Evolutionary conservation across 208 protist genomes (phyloP).

Genomic region (Crithidia thermophila): DNA sequence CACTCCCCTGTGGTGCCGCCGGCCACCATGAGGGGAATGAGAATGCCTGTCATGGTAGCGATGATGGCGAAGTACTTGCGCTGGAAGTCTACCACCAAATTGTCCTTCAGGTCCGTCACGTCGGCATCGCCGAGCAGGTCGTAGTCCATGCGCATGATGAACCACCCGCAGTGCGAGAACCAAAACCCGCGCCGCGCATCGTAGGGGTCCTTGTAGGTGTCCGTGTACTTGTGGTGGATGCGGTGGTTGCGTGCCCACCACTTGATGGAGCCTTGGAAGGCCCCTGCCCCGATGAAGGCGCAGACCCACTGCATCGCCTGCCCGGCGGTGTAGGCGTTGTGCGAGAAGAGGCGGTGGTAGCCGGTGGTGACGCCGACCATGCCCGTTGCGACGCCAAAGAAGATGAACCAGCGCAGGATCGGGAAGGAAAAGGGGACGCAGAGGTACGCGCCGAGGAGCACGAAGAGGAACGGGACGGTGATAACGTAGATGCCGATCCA

Average conservation of each 20-base stretch:
- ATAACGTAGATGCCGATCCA: conserved; percentile 49
- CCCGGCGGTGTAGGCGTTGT: conserved; percentile 67
- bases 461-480: conserved; percentile 27
- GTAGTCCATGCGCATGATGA: conserved; percentile 91
- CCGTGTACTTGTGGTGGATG: conserved; percentile 87
- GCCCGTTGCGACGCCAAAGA: conserved; percentile 67
- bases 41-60: conserved; percentile 74
- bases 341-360: conserved; percentile 89
- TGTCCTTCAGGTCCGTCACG: conserved; percentile 74
- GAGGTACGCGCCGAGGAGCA: conserved; percentile 29
- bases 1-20: conserved; percentile 80
- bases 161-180: conserved; percentile 91
- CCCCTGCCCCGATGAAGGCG: conserved; percentile 67
- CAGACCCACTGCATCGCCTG: conserved; percentile 64
- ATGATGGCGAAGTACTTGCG: conserved; percentile 80
- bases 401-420: conserved; percentile 22
- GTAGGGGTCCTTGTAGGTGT: conserved; percentile 91
- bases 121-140: conserved; percentile 76
- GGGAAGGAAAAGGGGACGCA: conserved; percentile 28
- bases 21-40: conserved; percentile 73
- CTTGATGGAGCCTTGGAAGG: conserved; percentile 90
- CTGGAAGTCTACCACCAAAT: conserved; percentile 81
- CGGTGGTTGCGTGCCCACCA: conserved; percentile 91
- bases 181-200: conserved; percentile 86
- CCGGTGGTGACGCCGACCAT: conserved; percentile 87